Percentiles rank a stretch among this genome's conserved stretches.
Conservation (phyloP, 805 yeast species). For the Schwanniomyces yamadae region DNA sequence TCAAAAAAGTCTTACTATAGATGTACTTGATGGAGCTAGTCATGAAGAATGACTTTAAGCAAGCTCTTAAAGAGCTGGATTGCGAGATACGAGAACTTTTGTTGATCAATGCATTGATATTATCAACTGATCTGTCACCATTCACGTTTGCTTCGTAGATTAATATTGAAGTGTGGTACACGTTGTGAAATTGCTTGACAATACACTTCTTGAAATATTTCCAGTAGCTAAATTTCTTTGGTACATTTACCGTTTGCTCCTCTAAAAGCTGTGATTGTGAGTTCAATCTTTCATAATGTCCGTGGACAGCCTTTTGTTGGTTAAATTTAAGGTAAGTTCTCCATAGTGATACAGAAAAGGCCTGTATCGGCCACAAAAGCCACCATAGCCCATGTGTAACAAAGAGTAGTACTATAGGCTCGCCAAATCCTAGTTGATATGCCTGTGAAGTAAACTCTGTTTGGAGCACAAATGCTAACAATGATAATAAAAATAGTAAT, state of each 20-base stretch:
- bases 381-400: conserved; percentile 82
- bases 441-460: conserved; percentile 78
- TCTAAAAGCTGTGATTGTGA: conserved; percentile 30
- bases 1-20: conserved; percentile 37
- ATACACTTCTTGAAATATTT: conserved; percentile 35
- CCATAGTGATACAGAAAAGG: conserved; percentile 45
- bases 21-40: conserved; percentile 53
- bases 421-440: conserved; percentile 56
- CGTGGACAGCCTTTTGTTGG: conserved; percentile 12
- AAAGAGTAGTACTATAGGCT: conserved; percentile 65
- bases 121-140: conserved; percentile 30
- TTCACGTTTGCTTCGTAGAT: conserved; percentile 42
- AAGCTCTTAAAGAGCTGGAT: conserved; percentile 29
- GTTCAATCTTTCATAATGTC: conserved; percentile 26
- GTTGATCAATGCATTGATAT: conserved; percentile 34
- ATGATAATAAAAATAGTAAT: conserved; percentile 32
- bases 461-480: conserved; percentile 67
- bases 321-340: conserved; percentile 38
- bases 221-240: conserved; percentile 13
- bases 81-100: conserved; percentile 36
- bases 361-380: conserved; percentile 69
- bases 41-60: conserved; percentile 33
- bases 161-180: conserved; percentile 42
- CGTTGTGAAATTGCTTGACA: conserved; percentile 43
- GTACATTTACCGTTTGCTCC: conserved; percentile 8